phyloP scores from a whole-genome alignment of 2,329 filamentous ascomycete genomes.

The Penicillium sp. region DNA sequence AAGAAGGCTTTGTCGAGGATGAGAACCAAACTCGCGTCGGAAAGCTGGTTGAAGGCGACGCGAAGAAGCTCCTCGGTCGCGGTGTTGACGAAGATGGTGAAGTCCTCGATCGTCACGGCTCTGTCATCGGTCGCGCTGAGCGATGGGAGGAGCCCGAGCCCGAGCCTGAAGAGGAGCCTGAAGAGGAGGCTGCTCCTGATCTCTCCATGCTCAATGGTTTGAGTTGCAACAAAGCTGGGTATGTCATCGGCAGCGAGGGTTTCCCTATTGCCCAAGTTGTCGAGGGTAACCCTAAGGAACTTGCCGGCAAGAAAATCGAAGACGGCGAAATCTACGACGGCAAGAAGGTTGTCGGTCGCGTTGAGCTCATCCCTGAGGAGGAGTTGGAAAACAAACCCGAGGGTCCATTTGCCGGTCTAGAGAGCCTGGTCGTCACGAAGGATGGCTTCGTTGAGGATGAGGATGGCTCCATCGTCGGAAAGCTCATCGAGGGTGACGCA shows the following conservation, averaged over 20 bases:
- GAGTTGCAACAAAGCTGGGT: conserved; percentile 59
- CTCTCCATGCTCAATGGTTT: conserved; percentile 56
- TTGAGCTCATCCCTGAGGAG: conserved; percentile 58
- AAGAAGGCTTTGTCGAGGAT: conserved; percentile 51
- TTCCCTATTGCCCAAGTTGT: conserved; percentile 58
- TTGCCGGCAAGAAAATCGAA: conserved; percentile 57
- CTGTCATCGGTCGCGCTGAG: conserved; percentile 60
- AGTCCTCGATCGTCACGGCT: conserved; percentile 62
- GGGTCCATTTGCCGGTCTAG: conserved; percentile 59
- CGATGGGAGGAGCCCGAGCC: conserved; percentile 52
- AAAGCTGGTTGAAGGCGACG: conserved; percentile 57
- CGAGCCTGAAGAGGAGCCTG: conserved; percentile 26
- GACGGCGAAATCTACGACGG: conserved; percentile 58
- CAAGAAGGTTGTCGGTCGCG: conserved; percentile 58
- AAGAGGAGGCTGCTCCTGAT: conserved; percentile 48
- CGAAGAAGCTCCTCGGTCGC: conserved; percentile 60
- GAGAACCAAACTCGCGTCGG: conserved; percentile 51
- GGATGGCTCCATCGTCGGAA: conserved; percentile 74
- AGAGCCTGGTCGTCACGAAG: conserved; percentile 58
- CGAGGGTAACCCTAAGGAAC: conserved; percentile 55
- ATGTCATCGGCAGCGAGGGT: conserved; percentile 54
- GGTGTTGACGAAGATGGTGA: conserved; percentile 64
- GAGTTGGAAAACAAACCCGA: conserved; percentile 57
- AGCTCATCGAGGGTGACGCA: conserved; percentile 67
- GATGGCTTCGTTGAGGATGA: conserved; percentile 68